Evolutionary conservation across 208 protist genomes (phyloP).

Genomic region (Leishmania major): DNA sequence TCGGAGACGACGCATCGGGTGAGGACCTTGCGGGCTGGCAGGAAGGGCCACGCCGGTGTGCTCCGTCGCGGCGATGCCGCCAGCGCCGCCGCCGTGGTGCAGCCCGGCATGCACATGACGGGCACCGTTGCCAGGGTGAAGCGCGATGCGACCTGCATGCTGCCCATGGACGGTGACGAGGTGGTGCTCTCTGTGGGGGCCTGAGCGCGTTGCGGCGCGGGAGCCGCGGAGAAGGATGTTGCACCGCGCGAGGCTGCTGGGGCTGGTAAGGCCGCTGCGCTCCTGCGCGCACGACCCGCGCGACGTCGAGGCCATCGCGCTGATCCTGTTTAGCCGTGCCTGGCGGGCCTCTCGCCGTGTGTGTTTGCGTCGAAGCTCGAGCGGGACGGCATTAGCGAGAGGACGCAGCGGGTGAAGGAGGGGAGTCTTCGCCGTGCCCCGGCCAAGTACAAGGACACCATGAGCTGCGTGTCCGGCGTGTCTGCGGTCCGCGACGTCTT

Average conservation of each 20-base stretch:
- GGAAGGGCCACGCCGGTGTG: constrained; percentile 9
- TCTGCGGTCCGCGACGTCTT: no score
- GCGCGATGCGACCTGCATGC: constrained; percentile 73
- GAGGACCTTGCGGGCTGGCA: constrained; percentile 13
- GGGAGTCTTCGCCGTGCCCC: no score
- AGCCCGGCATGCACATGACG: constrained; percentile 39
- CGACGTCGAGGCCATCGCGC: not conserved
- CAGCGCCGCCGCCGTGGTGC: no score
- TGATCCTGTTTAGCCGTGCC: no score
- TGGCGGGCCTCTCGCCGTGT: no score
- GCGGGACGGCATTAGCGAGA: no score
- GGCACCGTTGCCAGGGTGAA: constrained; percentile 78
- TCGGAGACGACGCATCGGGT: constrained; percentile 52
- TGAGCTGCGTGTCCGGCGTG: no score
- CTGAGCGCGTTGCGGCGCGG: constrained; percentile 33
- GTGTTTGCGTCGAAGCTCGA: no score
- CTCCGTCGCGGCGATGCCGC: constrained; percentile 10
- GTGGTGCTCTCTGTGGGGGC: no score
- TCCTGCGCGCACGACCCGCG: constrained; percentile 29
- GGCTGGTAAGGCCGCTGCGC: constrained; percentile 67
- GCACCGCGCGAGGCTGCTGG: constrained; percentile 64
- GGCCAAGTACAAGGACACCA: no score
- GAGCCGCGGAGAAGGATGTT: constrained; percentile 54
- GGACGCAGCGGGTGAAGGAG: no score
- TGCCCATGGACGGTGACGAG: constrained; percentile 35